Evolutionary conservation across 306 rosid species (phyloP).

Genomic region (Fragaria nilgerrensis): DNA sequence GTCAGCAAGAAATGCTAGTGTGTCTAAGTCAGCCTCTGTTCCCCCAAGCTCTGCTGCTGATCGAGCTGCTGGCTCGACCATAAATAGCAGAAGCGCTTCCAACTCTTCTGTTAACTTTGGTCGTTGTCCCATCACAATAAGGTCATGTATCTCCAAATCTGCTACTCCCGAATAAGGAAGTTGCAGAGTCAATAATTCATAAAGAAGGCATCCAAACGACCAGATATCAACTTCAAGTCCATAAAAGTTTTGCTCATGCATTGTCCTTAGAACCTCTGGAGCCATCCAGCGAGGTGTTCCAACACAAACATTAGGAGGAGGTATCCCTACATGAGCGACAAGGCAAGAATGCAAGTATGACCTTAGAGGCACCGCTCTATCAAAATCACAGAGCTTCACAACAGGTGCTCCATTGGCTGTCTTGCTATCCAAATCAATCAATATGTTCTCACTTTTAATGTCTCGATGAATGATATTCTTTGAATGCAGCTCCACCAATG

Average conservation of each 20-base stretch:
- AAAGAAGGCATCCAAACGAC: constrained; percentile 92
- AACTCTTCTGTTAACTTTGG: constrained; percentile 65
- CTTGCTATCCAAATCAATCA: constrained; percentile 68
- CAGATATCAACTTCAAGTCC: constrained; percentile 96
- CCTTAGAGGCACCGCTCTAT: constrained; percentile 88
- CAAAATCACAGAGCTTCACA: constrained; percentile 97
- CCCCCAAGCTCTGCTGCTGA: constrained; percentile 45
- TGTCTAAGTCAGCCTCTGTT: constrained; percentile 38
- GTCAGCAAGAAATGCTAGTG: constrained; percentile 52
- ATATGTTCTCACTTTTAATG: constrained; percentile 83
- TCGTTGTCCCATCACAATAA: constrained; percentile 44
- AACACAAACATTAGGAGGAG: constrained; percentile 74
- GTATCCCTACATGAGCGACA: constrained; percentile 78
- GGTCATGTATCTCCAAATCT: constrained; percentile 58
- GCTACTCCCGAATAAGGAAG: constrained; percentile 62
- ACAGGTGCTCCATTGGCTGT: constrained; percentile 69
- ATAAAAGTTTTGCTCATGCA: constrained; percentile 55
- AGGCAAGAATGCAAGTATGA: constrained; percentile 78
- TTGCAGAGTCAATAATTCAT: constrained; percentile 73
- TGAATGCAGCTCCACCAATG: constrained; percentile 78
- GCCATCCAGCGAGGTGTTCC: constrained; percentile 99
- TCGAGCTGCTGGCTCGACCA: constrained; percentile 41
- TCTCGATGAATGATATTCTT: constrained; percentile 95
- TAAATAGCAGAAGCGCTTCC: constrained; percentile 41
- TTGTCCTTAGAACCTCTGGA: constrained; percentile 85